Evolutionary conservation across 352 stramenopile species (phyloP), one percentile per base, ranked within the genome.

Genomic region (Pythium pectinolyticum): DNA sequence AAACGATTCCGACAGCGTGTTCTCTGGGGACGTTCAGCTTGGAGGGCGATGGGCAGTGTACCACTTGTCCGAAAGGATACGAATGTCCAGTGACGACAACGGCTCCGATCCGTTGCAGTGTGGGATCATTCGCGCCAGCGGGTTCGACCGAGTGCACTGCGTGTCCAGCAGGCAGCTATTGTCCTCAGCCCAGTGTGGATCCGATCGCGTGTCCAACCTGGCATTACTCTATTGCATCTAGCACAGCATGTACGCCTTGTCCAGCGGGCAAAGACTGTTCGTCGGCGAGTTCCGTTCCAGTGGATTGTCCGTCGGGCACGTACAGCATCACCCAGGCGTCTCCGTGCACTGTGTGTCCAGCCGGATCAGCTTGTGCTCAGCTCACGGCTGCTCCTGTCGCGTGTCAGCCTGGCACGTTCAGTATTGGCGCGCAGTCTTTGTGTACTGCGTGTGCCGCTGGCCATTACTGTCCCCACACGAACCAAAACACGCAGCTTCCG

Each of bases 371-470:
- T 0, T 89, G 80, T 46, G 40, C 43, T 11, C 51, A 77, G 35
- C n/a, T 73, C 32, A 62, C 67, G 43, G 22, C 51, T 15, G 9
- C 63, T 7, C 80, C 80, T 11, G 69, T 73, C 17, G 54, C 74
- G 20, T 89, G 80, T 70, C 22, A 67, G 11, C 70, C 78, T 22
- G 80, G 80, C 20, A 82, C 55, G 3, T 89, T 88, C 56, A 89
- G 78, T 19, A 66, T 64, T 25, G 64, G 67, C 32, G 65, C 67
- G 0, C 81, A 92, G 66, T 24, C 41, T 8, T 61, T 75, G 15
- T 95, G 86, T 52, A 82, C 81, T 0, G 50, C 55, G 3, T 95
- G 86, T 40, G 48, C 73, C 7, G 70, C 80, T 47, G 86, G 88
- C 0, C 73, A 77, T 53, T 82, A 77, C 47, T 96, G 87, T 53